phyloP scores from a whole-genome alignment of 768 basidiomycete genomes.

The Antrodiella citrinella region DNA sequence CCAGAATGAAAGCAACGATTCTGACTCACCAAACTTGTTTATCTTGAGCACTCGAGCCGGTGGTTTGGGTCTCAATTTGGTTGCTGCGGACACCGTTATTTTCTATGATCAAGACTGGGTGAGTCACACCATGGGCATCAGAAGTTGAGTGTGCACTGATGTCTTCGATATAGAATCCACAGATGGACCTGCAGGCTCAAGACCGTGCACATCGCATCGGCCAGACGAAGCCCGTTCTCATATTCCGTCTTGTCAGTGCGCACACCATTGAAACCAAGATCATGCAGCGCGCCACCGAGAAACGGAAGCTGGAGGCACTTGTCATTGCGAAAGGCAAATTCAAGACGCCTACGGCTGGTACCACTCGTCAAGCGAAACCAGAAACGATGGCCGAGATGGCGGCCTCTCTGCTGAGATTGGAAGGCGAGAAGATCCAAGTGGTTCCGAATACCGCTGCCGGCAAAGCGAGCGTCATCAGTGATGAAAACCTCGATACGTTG shows the following conservation, averaged over 20 bases:
- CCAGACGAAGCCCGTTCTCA: slow-evolving; percentile 83
- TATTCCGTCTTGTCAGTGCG: slow-evolving; percentile 79
- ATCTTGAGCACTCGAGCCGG: slow-evolving; percentile 74
- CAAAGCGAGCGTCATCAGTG: slow-evolving; percentile 67
- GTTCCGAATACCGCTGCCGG: slow-evolving; percentile 67
- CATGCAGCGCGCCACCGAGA: slow-evolving; percentile 79
- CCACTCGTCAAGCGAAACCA: slow-evolving; percentile 30
- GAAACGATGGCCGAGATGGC: slow-evolving; percentile 79
- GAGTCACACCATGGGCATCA: slow-evolving; percentile 17
- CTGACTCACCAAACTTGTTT: slow-evolving; percentile 66
- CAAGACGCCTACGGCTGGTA: slow-evolving; percentile 54
- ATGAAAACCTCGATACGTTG: slow-evolving; percentile 71
- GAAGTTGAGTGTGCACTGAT: neutral
- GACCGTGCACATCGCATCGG: slow-evolving; percentile 96
- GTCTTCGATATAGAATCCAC: slow-evolving; percentile 92
- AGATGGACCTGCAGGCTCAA: slow-evolving; percentile 95
- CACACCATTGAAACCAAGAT: slow-evolving; percentile 92
- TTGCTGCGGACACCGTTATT: slow-evolving; percentile 84
- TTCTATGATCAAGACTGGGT: slow-evolving; percentile 94
- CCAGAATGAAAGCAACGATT: slow-evolving; percentile 59
- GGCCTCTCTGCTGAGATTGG: slow-evolving; percentile 64
- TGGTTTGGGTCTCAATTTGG: slow-evolving; percentile 73
- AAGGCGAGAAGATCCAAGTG: slow-evolving; percentile 86
- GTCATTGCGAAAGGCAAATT: slow-evolving; percentile 96
- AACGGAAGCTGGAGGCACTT: slow-evolving; percentile 85